Conservation (phyloP, 2,329 filamentous ascomycete species). For the Ophidiomyces ophidiicola region DNA sequence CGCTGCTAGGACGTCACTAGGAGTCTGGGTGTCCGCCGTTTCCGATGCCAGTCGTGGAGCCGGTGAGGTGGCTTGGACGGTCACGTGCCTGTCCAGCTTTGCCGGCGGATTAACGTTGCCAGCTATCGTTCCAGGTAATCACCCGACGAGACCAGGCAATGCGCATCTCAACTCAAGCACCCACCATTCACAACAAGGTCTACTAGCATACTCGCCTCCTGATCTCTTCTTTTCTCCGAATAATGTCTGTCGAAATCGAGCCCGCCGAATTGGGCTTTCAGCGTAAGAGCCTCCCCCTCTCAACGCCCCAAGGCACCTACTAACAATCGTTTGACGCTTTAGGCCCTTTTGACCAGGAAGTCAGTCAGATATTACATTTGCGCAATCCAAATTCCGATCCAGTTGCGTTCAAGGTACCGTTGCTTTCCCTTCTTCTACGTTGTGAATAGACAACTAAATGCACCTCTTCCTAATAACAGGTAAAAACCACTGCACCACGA, state of each 20-base stretch:
- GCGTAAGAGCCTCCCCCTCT: constrained; percentile 42
- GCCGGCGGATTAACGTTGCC: too few species aligned
- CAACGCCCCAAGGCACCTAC: constrained; percentile 10
- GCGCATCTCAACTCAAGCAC: constrained; percentile 3
- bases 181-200: constrained; percentile 2
- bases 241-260: constrained; percentile 91
- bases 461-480: constrained; percentile 42
- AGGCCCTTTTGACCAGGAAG: constrained; percentile 54
- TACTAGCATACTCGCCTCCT: too few species aligned
- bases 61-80: too few species aligned
- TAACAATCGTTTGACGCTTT: too few species aligned
- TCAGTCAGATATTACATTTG: constrained; percentile 49
- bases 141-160: too few species aligned
- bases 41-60: too few species aligned
- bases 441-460: constrained; percentile 17
- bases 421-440: neutral
- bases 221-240: too few species aligned
- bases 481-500: constrained; percentile 98
- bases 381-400: constrained; percentile 46
- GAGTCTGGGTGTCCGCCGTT: too few species aligned
- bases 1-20: too few species aligned
- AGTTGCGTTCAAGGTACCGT: constrained; percentile 50
- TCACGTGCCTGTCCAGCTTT: constrained; percentile 1
- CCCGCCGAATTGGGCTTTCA: constrained; percentile 85
- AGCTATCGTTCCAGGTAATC: too few species aligned